A percentile compares a stretch with the other conserved stretches of the same genome.
Conservation (phyloP, 352 stramenopile species). For the Pythium insidiosum region DNA sequence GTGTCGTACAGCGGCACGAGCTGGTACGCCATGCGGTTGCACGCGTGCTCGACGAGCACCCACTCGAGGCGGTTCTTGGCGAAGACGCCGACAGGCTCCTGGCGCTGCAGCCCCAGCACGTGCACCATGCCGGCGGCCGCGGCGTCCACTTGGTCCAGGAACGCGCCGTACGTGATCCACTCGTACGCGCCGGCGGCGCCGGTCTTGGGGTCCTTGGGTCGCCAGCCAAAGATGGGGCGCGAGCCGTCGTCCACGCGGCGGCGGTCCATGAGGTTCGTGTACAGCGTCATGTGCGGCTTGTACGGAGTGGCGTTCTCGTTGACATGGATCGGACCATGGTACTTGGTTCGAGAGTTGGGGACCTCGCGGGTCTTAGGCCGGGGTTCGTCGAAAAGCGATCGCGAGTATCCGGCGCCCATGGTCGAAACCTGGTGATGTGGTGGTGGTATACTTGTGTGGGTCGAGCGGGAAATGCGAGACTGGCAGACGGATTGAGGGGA, state of each 20-base stretch:
- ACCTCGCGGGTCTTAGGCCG: too few species aligned
- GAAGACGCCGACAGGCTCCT: conserved; percentile 60
- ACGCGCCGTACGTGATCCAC: conserved; percentile 56
- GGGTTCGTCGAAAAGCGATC: too few species aligned
- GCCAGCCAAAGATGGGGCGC: conserved; percentile 48
- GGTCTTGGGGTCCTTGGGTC: conserved; percentile 26
- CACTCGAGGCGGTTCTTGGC: conserved; percentile 68
- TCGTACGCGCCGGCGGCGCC: conserved; percentile 29
- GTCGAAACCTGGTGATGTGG: too few species aligned
- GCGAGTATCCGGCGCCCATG: too few species aligned
- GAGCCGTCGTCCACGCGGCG: conserved; percentile 36
- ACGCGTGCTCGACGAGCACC: conserved; percentile 50
- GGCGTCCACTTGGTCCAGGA: conserved; percentile 37
- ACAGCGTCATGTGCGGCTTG: background rate
- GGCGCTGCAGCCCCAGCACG: conserved; percentile 22
- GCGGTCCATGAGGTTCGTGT: conserved; percentile 9
- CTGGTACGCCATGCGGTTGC: conserved; percentile 60
- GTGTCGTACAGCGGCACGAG: conserved; percentile 81
- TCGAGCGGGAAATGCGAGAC: too few species aligned
- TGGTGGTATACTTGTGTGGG: too few species aligned
- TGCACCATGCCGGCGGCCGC: conserved; percentile 29
- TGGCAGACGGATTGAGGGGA: too few species aligned
- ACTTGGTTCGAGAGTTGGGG: too few species aligned
- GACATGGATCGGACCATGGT: too few species aligned
- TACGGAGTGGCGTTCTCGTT: too few species aligned